phyloP scores from a whole-genome alignment of 495 filamentous ascomycete species.

The Staphylotrichum longicolle region DNA sequence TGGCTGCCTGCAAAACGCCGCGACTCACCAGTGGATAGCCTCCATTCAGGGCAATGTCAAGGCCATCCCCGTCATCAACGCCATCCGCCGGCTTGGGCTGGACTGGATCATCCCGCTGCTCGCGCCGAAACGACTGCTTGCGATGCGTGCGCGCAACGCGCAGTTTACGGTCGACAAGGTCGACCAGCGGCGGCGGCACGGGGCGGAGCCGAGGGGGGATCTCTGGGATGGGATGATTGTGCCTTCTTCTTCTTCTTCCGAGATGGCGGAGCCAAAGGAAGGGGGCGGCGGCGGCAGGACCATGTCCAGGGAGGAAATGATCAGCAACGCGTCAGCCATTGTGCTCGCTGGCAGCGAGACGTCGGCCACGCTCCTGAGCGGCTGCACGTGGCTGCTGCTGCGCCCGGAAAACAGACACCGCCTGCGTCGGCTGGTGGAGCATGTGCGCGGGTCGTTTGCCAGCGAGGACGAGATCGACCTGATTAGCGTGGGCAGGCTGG shows the following conservation, averaged over 20 bases:
- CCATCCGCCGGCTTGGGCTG: background rate
- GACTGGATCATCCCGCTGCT: background rate
- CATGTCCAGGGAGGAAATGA: slow-evolving; percentile 21
- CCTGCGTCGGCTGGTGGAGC: slow-evolving; percentile 36
- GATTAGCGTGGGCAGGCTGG: slow-evolving; percentile 41
- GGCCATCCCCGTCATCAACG: slow-evolving; percentile 25
- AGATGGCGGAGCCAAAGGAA: too few relatives aligned
- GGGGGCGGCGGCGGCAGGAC: background rate
- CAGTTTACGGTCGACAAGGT: background rate
- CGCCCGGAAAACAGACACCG: slow-evolving; percentile 38
- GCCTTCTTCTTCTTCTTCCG: too few relatives aligned
- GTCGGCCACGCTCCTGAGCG: slow-evolving; percentile 50
- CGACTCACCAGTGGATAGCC: background rate
- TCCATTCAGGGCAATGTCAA: background rate
- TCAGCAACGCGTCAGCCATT: slow-evolving; percentile 28
- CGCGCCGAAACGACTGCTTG: background rate
- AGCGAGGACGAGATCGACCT: slow-evolving; percentile 53
- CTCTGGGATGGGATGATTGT: background rate
- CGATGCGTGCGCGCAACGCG: background rate
- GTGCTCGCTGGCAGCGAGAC: slow-evolving; percentile 51
- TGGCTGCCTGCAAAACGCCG: background rate
- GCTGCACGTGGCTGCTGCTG: slow-evolving; percentile 45
- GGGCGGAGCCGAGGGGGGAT: background rate
- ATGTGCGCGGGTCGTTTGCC: slow-evolving; percentile 43
- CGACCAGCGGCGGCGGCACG: background rate